Evolutionary conservation across 306 rosid genomes (phyloP), one percentile per base, ranked within the genome.

Genomic region (Delonix regia): DNA sequence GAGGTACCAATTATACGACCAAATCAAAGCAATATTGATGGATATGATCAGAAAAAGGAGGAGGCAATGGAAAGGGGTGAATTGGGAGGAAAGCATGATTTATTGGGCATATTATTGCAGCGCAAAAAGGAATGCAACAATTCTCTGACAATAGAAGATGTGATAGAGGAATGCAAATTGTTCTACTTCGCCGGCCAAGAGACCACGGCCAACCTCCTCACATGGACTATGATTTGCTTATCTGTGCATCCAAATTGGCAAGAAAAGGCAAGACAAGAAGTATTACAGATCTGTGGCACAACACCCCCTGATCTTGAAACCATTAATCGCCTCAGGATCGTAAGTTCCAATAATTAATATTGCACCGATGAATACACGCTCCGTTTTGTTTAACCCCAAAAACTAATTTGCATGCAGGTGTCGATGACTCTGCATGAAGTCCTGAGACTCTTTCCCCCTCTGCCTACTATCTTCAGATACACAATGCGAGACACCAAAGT

Each of bases 131-230:
- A 80, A 52, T 55, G 45, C 8, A 48, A 71, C 0, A 77, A 80
- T 75, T 38, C 73, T 42, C 16, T 89, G 75, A 85, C 80, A 30
- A 65, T 73, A 3, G 87, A 85, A 9, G 88, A 89, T 18, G 86
- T 87, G 74, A 83, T 87, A 51, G 90, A 83, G 68, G 93, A 89
- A 61, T 89, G 90, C 79, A 89, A 89, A 65, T 48, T 89, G 64
- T 73, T 89, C 80, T 83, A 84, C 89, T 80, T 78, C 27, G 89
- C 93, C 28, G 89, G 90, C 71, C 85, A 86, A 76, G 90, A 82
- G 36, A 82, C 90, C 72, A 86, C 90, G 1, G 69, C 88, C n/a
- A 60, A 41, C 49, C 75, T 80, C 56, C 89, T 85, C 13, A 81
- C 90, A 10, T 86, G 93, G 90, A 81, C 89, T 0, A 74, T 85